Evolutionary conservation across 306 rosid species (phyloP).

Genomic region (Dicorynia guianensis): DNA sequence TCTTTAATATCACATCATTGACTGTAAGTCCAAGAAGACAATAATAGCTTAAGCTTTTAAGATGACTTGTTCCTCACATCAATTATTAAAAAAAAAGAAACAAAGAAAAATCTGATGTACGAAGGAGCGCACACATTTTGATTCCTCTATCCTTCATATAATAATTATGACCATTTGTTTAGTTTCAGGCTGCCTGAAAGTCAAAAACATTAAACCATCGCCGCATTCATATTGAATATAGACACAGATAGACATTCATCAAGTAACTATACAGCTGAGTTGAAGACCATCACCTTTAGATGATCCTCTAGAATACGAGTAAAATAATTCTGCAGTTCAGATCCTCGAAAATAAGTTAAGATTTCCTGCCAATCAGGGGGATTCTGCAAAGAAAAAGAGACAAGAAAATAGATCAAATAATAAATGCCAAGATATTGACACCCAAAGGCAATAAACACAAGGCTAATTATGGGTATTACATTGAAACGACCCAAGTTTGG

Average conservation of each 20-base stretch:
- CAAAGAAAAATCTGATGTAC: not conserved
- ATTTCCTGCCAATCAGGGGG: constrained; percentile 99
- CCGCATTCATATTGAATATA: not conserved
- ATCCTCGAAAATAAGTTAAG: constrained; percentile 90
- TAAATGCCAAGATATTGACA: not conserved
- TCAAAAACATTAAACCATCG: constrained; percentile 10
- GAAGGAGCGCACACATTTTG: not conserved
- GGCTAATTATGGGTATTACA: constrained; percentile 49
- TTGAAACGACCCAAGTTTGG: constrained; percentile 95
- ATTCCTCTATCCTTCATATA: too few relatives aligned
- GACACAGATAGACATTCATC: not conserved
- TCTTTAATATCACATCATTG: not conserved
- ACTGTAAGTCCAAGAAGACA: not conserved
- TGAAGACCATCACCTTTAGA: constrained; percentile 66
- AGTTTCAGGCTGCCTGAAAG: not conserved
- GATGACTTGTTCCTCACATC: too few relatives aligned
- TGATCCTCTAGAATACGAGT: constrained; percentile 94
- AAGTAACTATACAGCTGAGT: not conserved
- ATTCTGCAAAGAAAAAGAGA: constrained; percentile 56
- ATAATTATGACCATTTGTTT: not conserved
- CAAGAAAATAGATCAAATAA: constrained; percentile 23
- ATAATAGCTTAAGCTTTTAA: too few relatives aligned
- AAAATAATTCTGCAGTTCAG: constrained; percentile 94
- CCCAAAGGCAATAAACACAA: constrained; percentile 7
- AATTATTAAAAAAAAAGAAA: not conserved